Base-by-base conservation (phyloP, 371 early-diverging fungal species). In the Apophysomyces ossiformis region DNA sequence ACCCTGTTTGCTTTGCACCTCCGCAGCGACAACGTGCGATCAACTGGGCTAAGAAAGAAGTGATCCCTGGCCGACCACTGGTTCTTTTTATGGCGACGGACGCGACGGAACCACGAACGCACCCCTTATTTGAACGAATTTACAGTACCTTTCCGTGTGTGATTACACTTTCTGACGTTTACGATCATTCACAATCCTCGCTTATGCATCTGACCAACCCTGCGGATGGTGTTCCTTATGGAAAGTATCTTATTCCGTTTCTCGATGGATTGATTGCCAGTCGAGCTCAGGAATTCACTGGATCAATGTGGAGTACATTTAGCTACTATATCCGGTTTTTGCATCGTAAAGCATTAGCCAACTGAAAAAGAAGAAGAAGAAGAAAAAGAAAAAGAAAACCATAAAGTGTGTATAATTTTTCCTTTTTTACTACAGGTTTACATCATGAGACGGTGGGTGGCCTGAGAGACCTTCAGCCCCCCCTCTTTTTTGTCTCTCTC, bases 61-160 rank as follows among this genome's bases (percentile, higher is more conserved):
- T 67, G 0, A 41, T 69, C n/a, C n/a, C 66, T 13, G 65, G 65
- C n/a, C 69, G 70, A 56, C 72, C 76, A 6, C 69, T 74, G 0
- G 67, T 82, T 15, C 59, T 82, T 5, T 82, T 75, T 65, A 77
- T 82, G 69, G 82, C 82, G 4, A 82, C 82, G 9, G 82, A 82
- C 61, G 70, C 74, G 1, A 45, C 50, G 26, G 69, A 77, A 56
- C 71, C 79, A 44, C 70, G 75, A 7, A 21, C 37, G 15, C 63
- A 67, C 32, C 65, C 64, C 1, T 62, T 64, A 13, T 64, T 74
- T 32, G 41, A 66, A 21, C 61, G 44, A 8, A 62, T 74, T 18
- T 74, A 50, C 37, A 54, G 32, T 16, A 68, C 70, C 2, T 82
- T 79, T 43, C 79, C 82, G 1, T 82, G 82, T 57, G 71, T 79